Evolutionary conservation across 2,329 filamentous ascomycete genomes (phyloP), one percentile per base, ranked within the genome.

Genomic region (Aureobasidium sp.): DNA sequence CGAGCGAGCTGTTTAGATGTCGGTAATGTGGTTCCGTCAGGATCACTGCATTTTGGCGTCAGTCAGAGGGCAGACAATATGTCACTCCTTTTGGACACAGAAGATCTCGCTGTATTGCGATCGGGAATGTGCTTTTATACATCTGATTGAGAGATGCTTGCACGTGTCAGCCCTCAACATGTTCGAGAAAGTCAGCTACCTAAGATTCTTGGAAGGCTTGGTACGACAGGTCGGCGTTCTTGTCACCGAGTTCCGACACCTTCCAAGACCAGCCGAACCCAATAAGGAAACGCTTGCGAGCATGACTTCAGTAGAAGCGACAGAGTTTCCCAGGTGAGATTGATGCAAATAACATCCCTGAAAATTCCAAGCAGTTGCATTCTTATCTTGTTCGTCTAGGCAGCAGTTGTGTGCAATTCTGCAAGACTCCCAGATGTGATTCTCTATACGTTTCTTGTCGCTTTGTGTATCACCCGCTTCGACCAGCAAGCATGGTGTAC

Each of bases 401-500:
- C 53, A 57, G 40, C 40, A 22, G 5, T n/a, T 22, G 53, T 45
- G 27, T 45, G 11, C 17, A 35, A n/a, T 33, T 7, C 31, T 45
- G 40, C 53, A 5, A 31, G 39, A 33, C 17, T 4, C 12, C 40
- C 24, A 44, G 53, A 39, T 57, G 53, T 35, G 53, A 35, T 22
- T 24, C 14, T 57, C 19, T n/a, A 17, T n/a, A 33, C 15, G 19
- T 45, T 35, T 45, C 19, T 45, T 27, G 53, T 57, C 29, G 39
- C 24, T 42, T 54, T 35, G 52, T 42, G 49, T 52, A 52, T 52
- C 54, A 19, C 42, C 54, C 42, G n/a, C 19, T 37, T 58, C 54
- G 8, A 29, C 29, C 33, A 47, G n/a, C 17, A 60, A 60, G 22
- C 57, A 60, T 60, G 57, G 57, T 60, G 22, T 60, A 60, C 35